Base-by-base conservation (phyloP, 441 rosid species). In the Bruguiera hainesii region DNA sequence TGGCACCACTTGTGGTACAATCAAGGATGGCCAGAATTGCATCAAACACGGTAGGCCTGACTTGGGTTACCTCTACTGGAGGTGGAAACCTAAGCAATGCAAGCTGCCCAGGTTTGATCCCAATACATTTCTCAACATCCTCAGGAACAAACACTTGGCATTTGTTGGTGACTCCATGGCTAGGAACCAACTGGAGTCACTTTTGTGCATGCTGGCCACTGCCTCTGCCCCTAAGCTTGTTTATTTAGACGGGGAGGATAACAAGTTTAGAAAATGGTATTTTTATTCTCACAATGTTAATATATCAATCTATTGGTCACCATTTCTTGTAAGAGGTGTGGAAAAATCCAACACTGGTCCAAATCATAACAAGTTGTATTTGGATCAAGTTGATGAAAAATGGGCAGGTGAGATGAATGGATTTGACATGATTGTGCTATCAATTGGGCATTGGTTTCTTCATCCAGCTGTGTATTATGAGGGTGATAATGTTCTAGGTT, bases 101-200 rank as follows among this genome's bases (percentile, higher is more conserved):
- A 68, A 79, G 30, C 91, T 94, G 23, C 92, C 99, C 5, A 88
- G 97, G 87, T 91, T 94, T 71, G 91, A 91, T 16, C 83, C 98
- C 31, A 71, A 66, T 59, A 72, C 63, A 58, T 91, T 94, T 71
- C 90, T 94, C 60, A 62, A 78, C 68, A 78, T 88, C 8, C 71
- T 88, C 57, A 76, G 75, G 6, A 75, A 88, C 79, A 88, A 82
- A 33, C 90, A 88, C 73, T 61, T 89, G 48, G 99, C 99, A 59
- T 91, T 94, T 76, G 83, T 94, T 1, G 99, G 99, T 0, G 99
- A 94, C 37, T 94, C 99, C 28, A 82, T 94, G 96, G 98, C 97
- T 52, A 91, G 99, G 70, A 94, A 94, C 58, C 98, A 94, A 78
- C 69, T 94, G 19, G 97, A 89, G 79, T 94, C 99, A 23, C 93